Evolutionary conservation across 768 basidiomycete species (phyloP), one percentile per base, ranked within the genome.

Genomic region (Pisolithus sp.): DNA sequence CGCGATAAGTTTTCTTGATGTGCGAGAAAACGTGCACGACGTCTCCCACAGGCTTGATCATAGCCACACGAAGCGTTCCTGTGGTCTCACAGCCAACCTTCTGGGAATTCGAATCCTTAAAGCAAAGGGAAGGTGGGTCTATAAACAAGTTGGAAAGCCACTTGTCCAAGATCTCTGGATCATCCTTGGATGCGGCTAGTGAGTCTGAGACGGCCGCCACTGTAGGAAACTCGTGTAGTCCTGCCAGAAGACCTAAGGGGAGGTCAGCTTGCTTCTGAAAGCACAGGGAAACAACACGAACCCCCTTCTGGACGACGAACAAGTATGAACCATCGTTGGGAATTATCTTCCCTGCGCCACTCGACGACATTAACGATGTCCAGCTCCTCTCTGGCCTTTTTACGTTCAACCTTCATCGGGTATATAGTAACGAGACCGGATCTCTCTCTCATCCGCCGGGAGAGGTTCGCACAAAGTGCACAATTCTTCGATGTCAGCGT

Each of bases 11-110:
- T 73, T 93, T 92, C 59, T 74, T 82, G 62, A 94, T 89, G 64
- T 97, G 93, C 8, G 89, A 92, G 69, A 96, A 96, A 44, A 91
- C 71, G 61, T 95, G 93, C 3, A 83, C 52, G 36, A 94, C 81
- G 53, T 85, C 78, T 10, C 85, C 84, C 20, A 73, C 80, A 18
- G 76, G 71, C 51, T 70, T 69, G 49, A 83, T 71, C 52, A 73
- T 69, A 37, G 69, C 58, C 20, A 87, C 73, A 17, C 64, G 69
- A 18, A 62, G 44, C 30, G 39, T 31, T 1, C 41, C 57, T 13
- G 50, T 49, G 1, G 42, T 41, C 23, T 4, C 8, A 13, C 44
- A 39, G 26, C 40, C 24, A 36, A 48, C 18, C 30, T 24, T n/a
- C 50, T 45, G 42, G 52, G 39, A 24, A 36, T n/a, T 48, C 18